Evolutionary conservation across 176 grass and related monocot species (phyloP), one percentile per base, ranked within the genome.

Genomic region (Aegilops tauschii): DNA sequence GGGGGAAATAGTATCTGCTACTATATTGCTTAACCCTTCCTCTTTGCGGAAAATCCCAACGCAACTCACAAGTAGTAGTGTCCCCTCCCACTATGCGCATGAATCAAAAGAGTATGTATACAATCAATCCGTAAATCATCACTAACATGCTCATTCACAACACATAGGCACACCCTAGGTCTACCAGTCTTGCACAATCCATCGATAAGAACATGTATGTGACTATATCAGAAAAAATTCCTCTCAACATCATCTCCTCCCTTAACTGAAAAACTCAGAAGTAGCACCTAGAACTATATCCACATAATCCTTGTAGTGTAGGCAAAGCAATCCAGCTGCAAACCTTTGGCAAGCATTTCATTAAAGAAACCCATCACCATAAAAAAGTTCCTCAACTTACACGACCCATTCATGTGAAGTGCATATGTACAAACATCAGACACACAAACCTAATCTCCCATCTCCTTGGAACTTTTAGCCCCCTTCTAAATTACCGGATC

Each of bases 71-170:
- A 44, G 42, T 44, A 44, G 42, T 44, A 44, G 9, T 44, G 10
- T 13, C 84, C 90, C 59, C 75, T 92, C 16, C 83, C 70, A 80
- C 92, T 95, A 75, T 91, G 82, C 4, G 76, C 90, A 83, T 93
- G 90, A 89, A 97, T 91, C 78, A 97, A 86, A 45, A 84, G 89
- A 86, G 90, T 88, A 97, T 49, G 95, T 97, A 35, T 91, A 87
- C 90, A 88, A 75, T 91, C 75, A 84, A 90, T 75, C 36, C 82
- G 44, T 76, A 94, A 86, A 79, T 82, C 88, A 74, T 94, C 86
- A 90, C 70, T 85, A 39, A 82, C 92, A 93, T 95, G 58, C 86
- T 89, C 79, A 49, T 73, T 75, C 82, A 88, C 82, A 97, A 81
- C 27, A 17, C 9, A 84, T 84, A 78, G 31, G 81, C 84, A 81